phyloP scores from a whole-genome alignment of 2,329 filamentous ascomycete genomes.

The Pseudogymnoascus sp. region DNA sequence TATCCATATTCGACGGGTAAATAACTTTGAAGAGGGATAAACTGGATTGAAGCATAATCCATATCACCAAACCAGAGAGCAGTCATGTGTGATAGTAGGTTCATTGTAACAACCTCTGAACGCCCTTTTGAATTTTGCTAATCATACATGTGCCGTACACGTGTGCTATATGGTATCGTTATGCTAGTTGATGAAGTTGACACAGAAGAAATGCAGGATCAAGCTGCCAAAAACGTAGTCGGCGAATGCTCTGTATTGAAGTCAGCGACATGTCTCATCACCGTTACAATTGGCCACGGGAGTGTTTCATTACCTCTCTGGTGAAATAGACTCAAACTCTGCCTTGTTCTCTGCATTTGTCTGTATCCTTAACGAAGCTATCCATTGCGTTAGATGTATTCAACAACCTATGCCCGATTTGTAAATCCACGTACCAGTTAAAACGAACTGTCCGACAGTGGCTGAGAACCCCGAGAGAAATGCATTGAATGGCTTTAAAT shows the following conservation, averaged over 20 bases:
- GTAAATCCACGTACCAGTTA: constrained; percentile 57
- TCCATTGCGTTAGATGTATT: not conserved
- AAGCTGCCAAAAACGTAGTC: constrained; percentile 93
- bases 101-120: constrained; percentile 5
- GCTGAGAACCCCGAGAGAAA: constrained; percentile 93
- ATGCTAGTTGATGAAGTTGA: constrained; percentile 95
- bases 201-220: constrained; percentile 96
- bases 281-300: not conserved
- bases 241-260: constrained; percentile 67
- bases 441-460: constrained; percentile 93
- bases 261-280: constrained; percentile 13
- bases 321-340: constrained; percentile 68
- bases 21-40: not conserved
- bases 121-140: constrained; percentile 11
- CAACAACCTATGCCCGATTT: not conserved
- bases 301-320: constrained; percentile 56
- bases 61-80: not conserved
- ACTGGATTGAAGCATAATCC: not conserved
- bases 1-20: not conserved
- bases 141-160: constrained; percentile 8
- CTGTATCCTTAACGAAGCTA: constrained; percentile 77
- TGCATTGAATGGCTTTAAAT: constrained; percentile 86
- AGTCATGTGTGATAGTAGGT: not conserved
- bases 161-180: constrained; percentile 10
- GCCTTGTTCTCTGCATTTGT: constrained; percentile 74